These are phyloP conservation scores for Fusarium sp. DNA, from an alignment of 2,329 filamentous ascomycete species.

Conservation along the genomic window DNA sequence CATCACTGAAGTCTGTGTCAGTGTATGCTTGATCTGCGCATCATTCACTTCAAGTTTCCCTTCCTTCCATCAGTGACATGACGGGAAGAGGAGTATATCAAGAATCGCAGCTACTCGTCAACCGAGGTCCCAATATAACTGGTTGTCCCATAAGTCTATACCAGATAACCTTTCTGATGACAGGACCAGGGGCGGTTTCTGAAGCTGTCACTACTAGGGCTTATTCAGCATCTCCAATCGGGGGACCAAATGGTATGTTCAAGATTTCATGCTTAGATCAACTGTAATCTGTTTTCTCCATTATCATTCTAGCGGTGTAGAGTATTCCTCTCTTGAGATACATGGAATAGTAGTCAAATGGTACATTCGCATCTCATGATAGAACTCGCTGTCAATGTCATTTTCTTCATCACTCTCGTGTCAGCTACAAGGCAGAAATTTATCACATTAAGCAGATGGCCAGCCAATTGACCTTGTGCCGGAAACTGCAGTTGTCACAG, in stretches of 20 bases:
- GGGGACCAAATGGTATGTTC: rapidly evolving
- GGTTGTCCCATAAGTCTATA: no score
- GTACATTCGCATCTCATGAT: not conserved
- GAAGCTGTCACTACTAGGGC: rapidly evolving
- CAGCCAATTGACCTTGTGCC: rapidly evolving
- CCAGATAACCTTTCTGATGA: no score
- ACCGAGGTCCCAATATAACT: rapidly evolving
- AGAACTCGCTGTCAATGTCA: not conserved
- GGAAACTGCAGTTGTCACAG: rapidly evolving
- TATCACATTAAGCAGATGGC: rapidly evolving
- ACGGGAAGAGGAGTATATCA: rapidly evolving
- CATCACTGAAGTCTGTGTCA: no score
- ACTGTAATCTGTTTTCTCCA: rapidly evolving
- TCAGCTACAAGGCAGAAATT: rapidly evolving
- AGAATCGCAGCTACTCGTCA: rapidly evolving
- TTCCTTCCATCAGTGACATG: no score
- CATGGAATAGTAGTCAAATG: not conserved
- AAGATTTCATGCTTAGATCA: rapidly evolving
- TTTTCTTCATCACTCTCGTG: not conserved
- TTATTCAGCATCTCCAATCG: not conserved
- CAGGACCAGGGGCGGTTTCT: rapidly evolving
- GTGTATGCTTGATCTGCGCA: no score
- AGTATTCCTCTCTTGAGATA: not conserved
- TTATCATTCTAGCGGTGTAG: rapidly evolving
- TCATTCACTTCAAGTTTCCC: rapidly evolving